A percentile compares a stretch with the other conserved stretches of the same genome.
Evolutionary conservation across 805 yeast species (phyloP).

Genomic region (Schwanniomyces yamadae): DNA sequence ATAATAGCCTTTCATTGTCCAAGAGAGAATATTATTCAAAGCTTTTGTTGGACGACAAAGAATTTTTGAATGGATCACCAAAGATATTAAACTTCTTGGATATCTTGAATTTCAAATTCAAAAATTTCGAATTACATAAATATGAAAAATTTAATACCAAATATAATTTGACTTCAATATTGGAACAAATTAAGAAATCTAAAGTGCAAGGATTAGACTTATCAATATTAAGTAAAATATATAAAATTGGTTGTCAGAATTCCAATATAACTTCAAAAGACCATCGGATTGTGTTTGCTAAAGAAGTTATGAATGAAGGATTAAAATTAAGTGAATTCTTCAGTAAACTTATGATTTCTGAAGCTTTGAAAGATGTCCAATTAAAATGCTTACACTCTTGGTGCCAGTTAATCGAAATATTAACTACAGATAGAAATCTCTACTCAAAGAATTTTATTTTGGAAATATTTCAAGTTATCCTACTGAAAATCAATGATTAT

Average conservation of each 20-base stretch:
- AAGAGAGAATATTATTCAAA: conserved; percentile 53
- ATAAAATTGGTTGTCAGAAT: conserved; percentile 20
- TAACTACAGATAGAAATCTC: conserved; percentile 57
- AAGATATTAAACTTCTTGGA: conserved; percentile 70
- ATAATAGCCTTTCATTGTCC: conserved; percentile 49
- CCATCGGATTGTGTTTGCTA: conserved; percentile 19
- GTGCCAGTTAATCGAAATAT: conserved; percentile 75
- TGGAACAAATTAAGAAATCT: conserved; percentile 31
- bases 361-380: conserved; percentile 52
- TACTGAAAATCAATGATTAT: conserved; percentile 76
- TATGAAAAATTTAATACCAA: conserved; percentile 24
- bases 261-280: conserved; percentile 20
- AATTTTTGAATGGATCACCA: conserved; percentile 59
- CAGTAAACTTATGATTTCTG: conserved; percentile 45
- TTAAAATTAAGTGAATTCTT: conserved; percentile 35
- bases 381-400: conserved; percentile 72
- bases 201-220: conserved; percentile 41
- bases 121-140: conserved; percentile 43
- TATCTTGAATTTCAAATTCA: conserved; percentile 56
- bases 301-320: conserved; percentile 25
- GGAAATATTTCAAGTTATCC: conserved; percentile 70
- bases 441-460: conserved; percentile 60
- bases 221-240: conserved; percentile 26
- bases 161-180: conserved; percentile 32
- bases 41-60: conserved; percentile 49